phyloP scores from a whole-genome alignment of 257 asterid genomes.

The Capsicum chinense region DNA sequence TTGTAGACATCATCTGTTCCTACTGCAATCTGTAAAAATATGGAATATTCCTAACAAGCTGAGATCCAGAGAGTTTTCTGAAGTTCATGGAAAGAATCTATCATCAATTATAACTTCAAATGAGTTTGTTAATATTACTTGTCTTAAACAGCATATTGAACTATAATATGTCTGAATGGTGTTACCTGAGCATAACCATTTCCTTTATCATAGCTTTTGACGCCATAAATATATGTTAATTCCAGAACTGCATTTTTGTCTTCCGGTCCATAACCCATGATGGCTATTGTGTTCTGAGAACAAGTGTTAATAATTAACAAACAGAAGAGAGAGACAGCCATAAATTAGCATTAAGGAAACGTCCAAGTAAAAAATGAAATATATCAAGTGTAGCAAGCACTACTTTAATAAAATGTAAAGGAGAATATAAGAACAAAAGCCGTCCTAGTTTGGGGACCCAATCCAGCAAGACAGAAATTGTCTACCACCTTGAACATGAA shows the following conservation, averaged over 20 bases:
- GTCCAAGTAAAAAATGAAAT: not conserved
- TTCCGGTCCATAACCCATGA: conserved; percentile 86
- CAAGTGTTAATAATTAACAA: conserved; percentile 5
- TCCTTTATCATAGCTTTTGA: conserved; percentile 74
- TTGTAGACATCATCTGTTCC: conserved; percentile 48
- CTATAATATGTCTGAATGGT: not conserved
- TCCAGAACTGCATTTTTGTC: conserved; percentile 68
- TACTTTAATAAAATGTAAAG: not conserved
- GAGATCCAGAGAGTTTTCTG: not conserved
- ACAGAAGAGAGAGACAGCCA: not conserved
- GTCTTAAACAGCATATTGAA: not conserved
- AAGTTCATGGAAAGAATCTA: not conserved
- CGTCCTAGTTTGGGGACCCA: not conserved
- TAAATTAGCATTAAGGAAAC: not conserved
- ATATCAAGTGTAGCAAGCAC: not conserved
- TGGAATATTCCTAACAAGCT: conserved; percentile 10
- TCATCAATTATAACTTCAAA: not conserved
- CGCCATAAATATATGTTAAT: conserved; percentile 73
- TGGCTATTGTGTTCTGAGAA: conserved; percentile 63
- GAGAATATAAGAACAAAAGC: not conserved
- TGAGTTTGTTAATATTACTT: not conserved
- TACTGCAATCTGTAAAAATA: conserved; percentile 44
- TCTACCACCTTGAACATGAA: not conserved
- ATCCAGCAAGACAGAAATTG: not conserved
- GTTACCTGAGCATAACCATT: conserved; percentile 79